Evolutionary conservation across 2,329 filamentous ascomycete species (phyloP).

Genomic region (Ophiocordyceps camponoti-leonardi): DNA sequence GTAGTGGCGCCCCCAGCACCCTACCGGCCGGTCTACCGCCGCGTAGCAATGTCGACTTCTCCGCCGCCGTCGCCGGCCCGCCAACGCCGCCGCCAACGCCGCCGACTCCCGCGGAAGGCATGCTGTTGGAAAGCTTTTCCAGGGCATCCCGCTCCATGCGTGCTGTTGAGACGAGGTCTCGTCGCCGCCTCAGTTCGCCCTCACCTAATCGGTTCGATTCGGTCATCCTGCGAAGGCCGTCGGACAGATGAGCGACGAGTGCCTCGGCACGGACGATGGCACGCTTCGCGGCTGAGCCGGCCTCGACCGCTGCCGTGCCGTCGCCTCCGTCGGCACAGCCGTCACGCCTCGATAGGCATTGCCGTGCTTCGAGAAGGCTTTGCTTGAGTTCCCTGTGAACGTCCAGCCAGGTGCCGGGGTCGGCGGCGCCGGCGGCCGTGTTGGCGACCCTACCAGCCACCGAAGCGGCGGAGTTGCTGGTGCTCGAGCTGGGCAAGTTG

Average conservation of each 20-base stretch:
- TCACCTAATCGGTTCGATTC: slow-evolving; percentile 44
- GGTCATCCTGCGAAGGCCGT: slow-evolving; percentile 43
- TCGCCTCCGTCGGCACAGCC: slow-evolving; percentile 22
- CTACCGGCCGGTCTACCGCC: slow-evolving; percentile 32
- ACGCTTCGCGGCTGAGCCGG: slow-evolving; percentile 57
- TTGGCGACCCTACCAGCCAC: slow-evolving; percentile 25
- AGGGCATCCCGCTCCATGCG: slow-evolving; percentile 60
- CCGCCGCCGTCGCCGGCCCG: slow-evolving; percentile 28
- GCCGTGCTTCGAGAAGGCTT: slow-evolving; percentile 46
- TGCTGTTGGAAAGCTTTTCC: slow-evolving; percentile 50
- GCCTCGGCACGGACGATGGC: slow-evolving; percentile 52
- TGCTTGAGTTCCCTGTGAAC: slow-evolving; percentile 57
- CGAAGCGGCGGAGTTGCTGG: slow-evolving; percentile 28
- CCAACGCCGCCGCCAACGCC: slow-evolving; percentile 25
- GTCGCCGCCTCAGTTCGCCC: slow-evolving; percentile 54
- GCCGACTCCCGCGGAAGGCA: slow-evolving; percentile 13
- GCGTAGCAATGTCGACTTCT: slow-evolving; percentile 31
- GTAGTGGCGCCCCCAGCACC: slow-evolving; percentile 53
- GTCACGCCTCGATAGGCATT: slow-evolving; percentile 50
- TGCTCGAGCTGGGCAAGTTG: slow-evolving; percentile 41
- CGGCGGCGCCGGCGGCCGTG: slow-evolving; percentile 24
- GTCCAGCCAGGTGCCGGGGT: slow-evolving; percentile 60
- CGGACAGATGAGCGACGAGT: slow-evolving; percentile 44
- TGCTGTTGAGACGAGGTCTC: slow-evolving; percentile 52
- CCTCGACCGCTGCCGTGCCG: slow-evolving; percentile 34